Conservation (phyloP, 2,329 filamentous ascomycete genomes). For the Aurifilum marmelostoma region DNA sequence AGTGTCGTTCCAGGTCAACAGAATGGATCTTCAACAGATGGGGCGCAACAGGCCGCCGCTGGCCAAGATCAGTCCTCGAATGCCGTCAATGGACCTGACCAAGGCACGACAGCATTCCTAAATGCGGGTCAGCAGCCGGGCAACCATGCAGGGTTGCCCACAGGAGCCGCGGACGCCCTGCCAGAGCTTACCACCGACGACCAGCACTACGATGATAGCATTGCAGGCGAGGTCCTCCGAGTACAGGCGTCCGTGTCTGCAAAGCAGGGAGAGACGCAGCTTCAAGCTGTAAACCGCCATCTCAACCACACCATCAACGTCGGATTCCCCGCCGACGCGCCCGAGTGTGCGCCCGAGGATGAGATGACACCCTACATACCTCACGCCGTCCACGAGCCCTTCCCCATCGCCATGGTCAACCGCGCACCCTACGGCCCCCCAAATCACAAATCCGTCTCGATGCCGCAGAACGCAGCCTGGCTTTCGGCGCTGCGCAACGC, state of each 20-base stretch:
- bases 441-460: conserved; percentile 62
- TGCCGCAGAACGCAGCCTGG: conserved; percentile 78
- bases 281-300: conserved; percentile 65
- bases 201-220: conserved; percentile 65
- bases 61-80: conserved; percentile 18
- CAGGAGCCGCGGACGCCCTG: conserved; percentile 35
- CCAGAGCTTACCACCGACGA: conserved; percentile 61
- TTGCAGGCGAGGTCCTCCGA: conserved; percentile 63
- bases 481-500: conserved; percentile 71
- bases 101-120: conserved; percentile 33
- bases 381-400: conserved; percentile 53
- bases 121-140: conserved; percentile 32
- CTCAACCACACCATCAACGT: conserved; percentile 65
- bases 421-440: conserved; percentile 68
- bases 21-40: background rate
- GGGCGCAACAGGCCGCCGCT: background rate
- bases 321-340: conserved; percentile 54
- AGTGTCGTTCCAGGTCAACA: conserved; percentile 28
- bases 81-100: conserved; percentile 29
- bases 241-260: conserved; percentile 61
- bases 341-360: conserved; percentile 54
- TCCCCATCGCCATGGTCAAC: conserved; percentile 74
- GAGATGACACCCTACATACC: conserved; percentile 70
- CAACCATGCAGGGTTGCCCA: conserved; percentile 4
- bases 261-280: conserved; percentile 52